These are phyloP conservation scores for Paramecium tetraurelia DNA, from an alignment of 73 alveolate genomes.

Conservation along the genomic window DNA sequence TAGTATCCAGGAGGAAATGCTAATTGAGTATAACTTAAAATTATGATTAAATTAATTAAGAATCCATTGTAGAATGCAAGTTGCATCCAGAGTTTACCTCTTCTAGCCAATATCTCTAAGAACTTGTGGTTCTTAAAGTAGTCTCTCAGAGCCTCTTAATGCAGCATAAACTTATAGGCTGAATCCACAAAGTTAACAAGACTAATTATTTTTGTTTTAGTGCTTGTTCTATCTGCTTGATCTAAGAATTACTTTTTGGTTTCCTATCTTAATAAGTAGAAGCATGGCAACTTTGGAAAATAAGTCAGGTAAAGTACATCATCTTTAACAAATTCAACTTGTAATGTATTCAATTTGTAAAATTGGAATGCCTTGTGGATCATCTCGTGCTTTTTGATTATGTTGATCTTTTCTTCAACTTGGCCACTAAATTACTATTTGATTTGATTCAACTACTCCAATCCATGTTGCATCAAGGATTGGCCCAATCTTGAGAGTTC, in stretches of 20 bases:
- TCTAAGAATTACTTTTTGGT: not conserved
- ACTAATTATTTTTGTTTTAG: not conserved
- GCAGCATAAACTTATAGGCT: not conserved
- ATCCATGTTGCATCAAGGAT: conserved; percentile 35
- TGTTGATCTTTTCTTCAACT: conserved; percentile 35
- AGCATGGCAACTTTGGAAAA: conserved; percentile 22
- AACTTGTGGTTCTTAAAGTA: not conserved
- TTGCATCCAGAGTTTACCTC: conserved; percentile 39
- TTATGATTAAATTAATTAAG: not conserved
- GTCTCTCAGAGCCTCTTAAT: not conserved
- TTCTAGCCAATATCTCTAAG: conserved; percentile 39
- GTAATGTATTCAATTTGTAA: not conserved
- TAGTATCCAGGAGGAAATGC: not conserved
- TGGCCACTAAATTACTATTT: not conserved
- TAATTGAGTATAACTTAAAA: not conserved
- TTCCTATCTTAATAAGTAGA: not conserved
- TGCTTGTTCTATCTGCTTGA: conserved; percentile 29
- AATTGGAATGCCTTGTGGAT: not conserved
- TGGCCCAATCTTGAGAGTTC: not conserved
- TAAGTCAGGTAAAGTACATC: not conserved
- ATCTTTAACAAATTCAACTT: conserved; percentile 14
- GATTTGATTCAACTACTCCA: not conserved
- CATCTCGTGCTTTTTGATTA: not conserved
- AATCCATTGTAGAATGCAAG: conserved; percentile 28
- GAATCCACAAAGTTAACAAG: not conserved